phyloP scores from a whole-genome alignment of 345 rosid species.

The Linum lewisii region DNA sequence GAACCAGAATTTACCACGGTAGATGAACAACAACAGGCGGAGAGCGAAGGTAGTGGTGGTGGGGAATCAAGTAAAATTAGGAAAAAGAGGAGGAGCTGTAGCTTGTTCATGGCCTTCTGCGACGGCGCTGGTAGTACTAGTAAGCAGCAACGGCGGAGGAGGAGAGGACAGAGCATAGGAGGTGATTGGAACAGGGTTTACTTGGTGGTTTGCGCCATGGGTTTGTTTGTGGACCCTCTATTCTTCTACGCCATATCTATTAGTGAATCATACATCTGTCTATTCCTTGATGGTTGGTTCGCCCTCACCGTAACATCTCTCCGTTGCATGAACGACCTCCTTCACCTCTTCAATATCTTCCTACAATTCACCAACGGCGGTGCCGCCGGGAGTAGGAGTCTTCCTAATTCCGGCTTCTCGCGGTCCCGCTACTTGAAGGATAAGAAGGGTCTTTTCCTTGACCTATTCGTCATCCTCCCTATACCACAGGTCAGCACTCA shows the following conservation, averaged over 20 bases:
- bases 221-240: slow-evolving; percentile 87
- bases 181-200: slow-evolving; percentile 84
- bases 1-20: too few relatives aligned
- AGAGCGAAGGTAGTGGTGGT: background rate
- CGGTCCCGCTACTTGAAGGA: slow-evolving; percentile 40
- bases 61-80: too few relatives aligned
- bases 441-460: slow-evolving; percentile 64
- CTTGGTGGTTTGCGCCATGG: slow-evolving; percentile 68
- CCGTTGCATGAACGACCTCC: slow-evolving; percentile 82
- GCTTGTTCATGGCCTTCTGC: slow-evolving; percentile 12
- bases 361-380: slow-evolving; percentile 32
- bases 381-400: slow-evolving; percentile 5
- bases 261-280: slow-evolving; percentile 63
- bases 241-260: slow-evolving; percentile 77
- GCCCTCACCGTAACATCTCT: slow-evolving; percentile 85
- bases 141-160: slow-evolving; percentile 2
- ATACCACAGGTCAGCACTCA: slow-evolving; percentile 77
- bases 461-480: slow-evolving; percentile 80
- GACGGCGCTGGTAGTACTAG: slow-evolving; percentile 4
- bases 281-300: slow-evolving; percentile 85
- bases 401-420: background rate
- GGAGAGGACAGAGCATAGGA: slow-evolving; percentile 36
- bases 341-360: slow-evolving; percentile 93
- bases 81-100: slow-evolving; percentile 18
- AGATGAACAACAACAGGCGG: background rate